Base-by-base conservation (phyloP, 2,329 filamentous ascomycete genomes). In the Talaromyces sp. region DNA sequence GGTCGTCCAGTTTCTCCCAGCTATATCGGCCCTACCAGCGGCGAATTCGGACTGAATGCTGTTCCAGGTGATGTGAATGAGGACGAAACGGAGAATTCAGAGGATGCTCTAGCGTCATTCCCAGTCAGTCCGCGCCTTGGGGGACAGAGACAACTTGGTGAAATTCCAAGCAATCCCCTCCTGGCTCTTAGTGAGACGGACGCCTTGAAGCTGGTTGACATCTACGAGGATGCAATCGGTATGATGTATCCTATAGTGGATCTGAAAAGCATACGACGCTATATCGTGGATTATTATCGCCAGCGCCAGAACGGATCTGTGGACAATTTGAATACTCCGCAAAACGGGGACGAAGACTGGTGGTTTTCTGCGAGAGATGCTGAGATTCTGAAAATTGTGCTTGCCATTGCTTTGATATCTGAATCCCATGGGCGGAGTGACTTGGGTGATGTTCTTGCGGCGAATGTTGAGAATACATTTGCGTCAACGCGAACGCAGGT, bases 351-450 rank as follows among this genome's bases (percentile, higher is more conserved):
- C 10, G 67, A 72, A 57, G 68, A 72, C 32, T 74, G 72, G 72
- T 74, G 72, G 72, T 74, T 74, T 54, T 72, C 70, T 60, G 72
- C 72, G 0, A 68, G 72, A 17, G 81, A 86, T 62, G 83, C 89
- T 0, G 83, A 90, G 58, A 80, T 90, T 51, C 78, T 96, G 55
- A 97, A 96, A 73, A 84, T 95, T 65, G 81, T 96, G 2, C 79
- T 96, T 68, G 91, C 90, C 63, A 88, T 84, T 63, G 89, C 88
- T 0, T 75, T 94, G 61, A 82, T 88, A 1, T 83, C 91, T 3
- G 90, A 95, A 70, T 88, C 87, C 7, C 85, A 88, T 65, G 92
- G 91, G 0, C 85, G 88, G 62, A 93, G 90, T 70, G 83, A 88
- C 46, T 82, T 66, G 17, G 72, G 71, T 2, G 71, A 61, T 70